A percentile compares a stretch with the other conserved stretches of the same genome.
phyloP scores from a whole-genome alignment of 257 asterid genomes.

The Ballota nigra region DNA sequence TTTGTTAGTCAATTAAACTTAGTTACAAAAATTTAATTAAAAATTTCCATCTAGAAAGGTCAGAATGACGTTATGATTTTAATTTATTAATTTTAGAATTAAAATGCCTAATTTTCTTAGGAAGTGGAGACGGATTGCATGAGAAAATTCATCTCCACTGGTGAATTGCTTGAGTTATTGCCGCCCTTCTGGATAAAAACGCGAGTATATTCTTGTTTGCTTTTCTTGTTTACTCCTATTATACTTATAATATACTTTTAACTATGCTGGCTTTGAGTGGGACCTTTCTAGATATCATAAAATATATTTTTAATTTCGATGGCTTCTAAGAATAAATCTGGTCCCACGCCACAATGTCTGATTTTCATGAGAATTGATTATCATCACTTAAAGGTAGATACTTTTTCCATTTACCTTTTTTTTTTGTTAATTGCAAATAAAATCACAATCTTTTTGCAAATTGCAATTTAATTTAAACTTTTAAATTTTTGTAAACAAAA shows the following conservation, averaged over 20 bases:
- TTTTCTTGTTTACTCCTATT: slow-evolving; percentile 4
- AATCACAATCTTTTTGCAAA: too few species aligned
- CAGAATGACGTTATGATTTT: background rate
- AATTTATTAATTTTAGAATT: too few species aligned
- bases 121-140: background rate
- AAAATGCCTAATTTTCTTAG: background rate
- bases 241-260: background rate
- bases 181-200: background rate
- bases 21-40: too few species aligned
- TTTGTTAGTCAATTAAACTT: background rate
- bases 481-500: too few species aligned
- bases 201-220: background rate
- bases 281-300: background rate
- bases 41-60: background rate
- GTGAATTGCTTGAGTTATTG: background rate
- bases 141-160: background rate
- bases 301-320: background rate
- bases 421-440: too few species aligned
- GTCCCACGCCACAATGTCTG: background rate
- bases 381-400: background rate
- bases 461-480: too few species aligned
- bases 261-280: background rate
- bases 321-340: background rate
- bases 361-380: background rate
- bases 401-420: too few species aligned